Percentiles rank a stretch among this genome's conserved stretches.
phyloP scores from a whole-genome alignment of 2,329 filamentous ascomycete species.

The Beauveria scarabaeidicola region DNA sequence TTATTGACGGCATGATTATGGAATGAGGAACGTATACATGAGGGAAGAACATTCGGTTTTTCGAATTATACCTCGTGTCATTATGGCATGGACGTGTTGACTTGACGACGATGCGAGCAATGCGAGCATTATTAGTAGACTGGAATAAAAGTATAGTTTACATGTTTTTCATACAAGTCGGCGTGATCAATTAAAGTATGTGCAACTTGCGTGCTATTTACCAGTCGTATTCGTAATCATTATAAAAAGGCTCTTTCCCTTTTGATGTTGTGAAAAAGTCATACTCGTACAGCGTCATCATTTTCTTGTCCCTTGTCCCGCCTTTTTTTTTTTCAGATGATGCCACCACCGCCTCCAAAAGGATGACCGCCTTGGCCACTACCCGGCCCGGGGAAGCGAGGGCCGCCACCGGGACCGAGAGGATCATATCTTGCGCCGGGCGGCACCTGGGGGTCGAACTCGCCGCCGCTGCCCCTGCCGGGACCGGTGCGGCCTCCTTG shows the following conservation, averaged over 20 bases:
- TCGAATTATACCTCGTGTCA: not conserved
- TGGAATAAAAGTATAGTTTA: not conserved
- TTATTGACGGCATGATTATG: not conserved
- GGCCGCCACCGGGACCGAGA: slow-evolving; percentile 56
- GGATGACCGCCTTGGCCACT: slow-evolving; percentile 25
- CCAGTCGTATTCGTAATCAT: not conserved
- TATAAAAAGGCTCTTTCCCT: not conserved
- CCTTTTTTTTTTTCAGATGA: slow-evolving; percentile 20
- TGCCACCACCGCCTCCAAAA: slow-evolving; percentile 24
- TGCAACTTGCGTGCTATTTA: not conserved
- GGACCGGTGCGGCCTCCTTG: slow-evolving; percentile 34
- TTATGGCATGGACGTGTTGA: not conserved
- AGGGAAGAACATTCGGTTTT: not conserved
- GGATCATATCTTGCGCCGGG: slow-evolving; percentile 92
- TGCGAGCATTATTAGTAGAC: not conserved
- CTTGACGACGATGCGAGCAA: not conserved
- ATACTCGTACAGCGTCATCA: not conserved
- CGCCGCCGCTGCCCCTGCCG: slow-evolving; percentile 29
- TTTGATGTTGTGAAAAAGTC: not conserved
- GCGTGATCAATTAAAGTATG: too few relatives aligned
- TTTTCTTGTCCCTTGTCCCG: not conserved
- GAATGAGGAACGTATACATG: not conserved
- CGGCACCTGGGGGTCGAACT: slow-evolving; percentile 60
- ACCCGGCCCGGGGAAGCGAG: slow-evolving; percentile 38
- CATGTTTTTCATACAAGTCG: not conserved